Evolutionary conservation across 73 alveolate species (phyloP), one percentile per base, ranked within the genome.

Genomic region (Symbiodinium natans): DNA sequence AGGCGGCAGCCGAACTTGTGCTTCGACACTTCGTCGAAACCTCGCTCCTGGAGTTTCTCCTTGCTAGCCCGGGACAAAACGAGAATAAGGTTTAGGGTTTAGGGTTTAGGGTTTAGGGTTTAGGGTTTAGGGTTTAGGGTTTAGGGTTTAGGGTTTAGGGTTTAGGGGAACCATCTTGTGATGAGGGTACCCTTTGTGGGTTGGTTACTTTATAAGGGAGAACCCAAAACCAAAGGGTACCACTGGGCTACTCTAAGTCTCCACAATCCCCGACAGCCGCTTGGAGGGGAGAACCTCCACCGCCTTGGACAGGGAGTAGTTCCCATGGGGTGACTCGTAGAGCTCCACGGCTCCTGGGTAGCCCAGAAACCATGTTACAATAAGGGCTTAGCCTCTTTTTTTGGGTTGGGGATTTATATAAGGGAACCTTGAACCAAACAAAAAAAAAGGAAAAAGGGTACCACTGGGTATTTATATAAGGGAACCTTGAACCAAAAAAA

Each of bases 321-420:
- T 88, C 84, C 95, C 95, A 68, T 88, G 95, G 25, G 95, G 95
- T 33, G 95, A 88, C 33, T 88, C 95, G 27, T 88, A 88, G 86
- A 88, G 95, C 46, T 42, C 25, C 68, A 2, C 11, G 19, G 19
- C 11, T 43, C 11, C 56, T 8, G 56, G 56, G 56, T 43, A 5
- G 56, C 56, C 56, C 40, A 27, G 39, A 5, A 46, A 46, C 13
- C 13, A 46, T 46, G 59, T 6, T 13, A 46, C 13, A 9, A 9
- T 46, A 46, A 13, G 59, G 59, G 59, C 13, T 46, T 46, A 46
- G 59, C 6, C 21, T 46, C 13, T 46, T 46, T 46, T 46, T 46
- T 46, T 9, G 59, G 15, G 77, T 63, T 63, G 17, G 7, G 40
- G 15, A 27, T 23, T 27, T 63, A 27, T 43, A 43, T 11, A 43